phyloP scores from a whole-genome alignment of 1,139 yeast species.

The Entelexis sorbosivorans region DNA sequence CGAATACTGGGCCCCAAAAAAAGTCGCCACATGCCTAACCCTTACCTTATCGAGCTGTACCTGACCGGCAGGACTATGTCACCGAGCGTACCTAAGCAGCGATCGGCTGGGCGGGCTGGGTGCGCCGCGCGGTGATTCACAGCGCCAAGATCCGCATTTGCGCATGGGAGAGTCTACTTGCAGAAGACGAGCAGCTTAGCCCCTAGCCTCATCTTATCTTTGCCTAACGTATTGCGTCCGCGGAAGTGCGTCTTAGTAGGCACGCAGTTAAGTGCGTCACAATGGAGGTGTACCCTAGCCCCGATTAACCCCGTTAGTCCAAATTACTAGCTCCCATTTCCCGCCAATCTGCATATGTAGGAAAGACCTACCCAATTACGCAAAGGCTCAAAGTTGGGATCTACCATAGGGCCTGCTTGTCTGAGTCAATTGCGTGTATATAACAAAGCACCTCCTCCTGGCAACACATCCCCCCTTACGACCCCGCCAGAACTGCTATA shows the following conservation, averaged over 20 bases:
- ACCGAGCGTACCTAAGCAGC: not conserved
- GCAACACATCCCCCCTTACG: not conserved
- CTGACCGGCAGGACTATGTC: not conserved
- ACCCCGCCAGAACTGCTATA: not conserved
- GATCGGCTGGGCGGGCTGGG: conserved; percentile 2
- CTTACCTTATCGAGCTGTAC: not conserved
- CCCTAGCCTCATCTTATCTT: no score
- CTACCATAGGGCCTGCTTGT: not conserved
- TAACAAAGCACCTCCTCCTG: not conserved
- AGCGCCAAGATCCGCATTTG: not conserved
- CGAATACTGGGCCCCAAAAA: no score
- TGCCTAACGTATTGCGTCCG: not conserved
- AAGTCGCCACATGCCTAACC: conserved; percentile 6
- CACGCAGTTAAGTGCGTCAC: not conserved
- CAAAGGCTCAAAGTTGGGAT: not conserved
- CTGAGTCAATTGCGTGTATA: conserved; percentile 4
- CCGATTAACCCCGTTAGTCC: conserved; percentile 3
- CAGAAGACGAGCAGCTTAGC: no score
- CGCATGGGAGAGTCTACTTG: not conserved
- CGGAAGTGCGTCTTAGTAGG: not conserved
- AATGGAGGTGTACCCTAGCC: not conserved
- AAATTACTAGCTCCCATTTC: conserved; percentile 3
- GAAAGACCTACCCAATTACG: conserved; percentile 4
- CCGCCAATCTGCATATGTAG: conserved; percentile 7
- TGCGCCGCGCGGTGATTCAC: no score